A percentile compares a stretch with the other conserved stretches of the same genome.
These are phyloP conservation scores for Colletotrichum destructivum DNA, from an alignment of 2,329 filamentous ascomycete genomes.

Conservation along the genomic window DNA sequence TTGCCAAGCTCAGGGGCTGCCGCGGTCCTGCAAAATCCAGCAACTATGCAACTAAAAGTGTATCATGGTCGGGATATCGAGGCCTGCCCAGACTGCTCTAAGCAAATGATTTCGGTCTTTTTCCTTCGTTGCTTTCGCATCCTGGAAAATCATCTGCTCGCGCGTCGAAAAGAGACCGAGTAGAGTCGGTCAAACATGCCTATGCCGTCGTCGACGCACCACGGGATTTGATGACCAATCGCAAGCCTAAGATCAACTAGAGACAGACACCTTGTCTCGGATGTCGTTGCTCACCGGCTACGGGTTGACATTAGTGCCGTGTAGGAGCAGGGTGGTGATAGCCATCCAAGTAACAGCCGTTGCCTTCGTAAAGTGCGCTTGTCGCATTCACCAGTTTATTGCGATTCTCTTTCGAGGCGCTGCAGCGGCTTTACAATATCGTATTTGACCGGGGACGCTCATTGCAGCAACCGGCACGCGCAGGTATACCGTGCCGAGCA, in stretches of 20 bases:
- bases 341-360: background rate
- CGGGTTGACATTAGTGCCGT: constrained; percentile 15
- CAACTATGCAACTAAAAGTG: background rate
- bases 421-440: background rate
- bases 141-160: background rate
- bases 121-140: background rate
- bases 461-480: background rate
- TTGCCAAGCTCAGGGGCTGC: background rate
- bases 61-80: background rate
- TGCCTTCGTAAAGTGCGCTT: background rate
- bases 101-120: background rate
- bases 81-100: background rate
- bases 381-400: too few species aligned
- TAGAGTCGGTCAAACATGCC: constrained; percentile 12
- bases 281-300: constrained; percentile 13
- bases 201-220: background rate
- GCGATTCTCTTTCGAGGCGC: too few species aligned
- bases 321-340: background rate
- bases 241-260: constrained; percentile 21
- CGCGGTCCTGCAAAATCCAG: background rate
- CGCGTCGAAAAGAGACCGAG: background rate
- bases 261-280: constrained; percentile 1
- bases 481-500: background rate
- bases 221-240: constrained; percentile 14
- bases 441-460: background rate